phyloP scores from a whole-genome alignment of 345 rosid genomes.

The Boechera stricta region DNA sequence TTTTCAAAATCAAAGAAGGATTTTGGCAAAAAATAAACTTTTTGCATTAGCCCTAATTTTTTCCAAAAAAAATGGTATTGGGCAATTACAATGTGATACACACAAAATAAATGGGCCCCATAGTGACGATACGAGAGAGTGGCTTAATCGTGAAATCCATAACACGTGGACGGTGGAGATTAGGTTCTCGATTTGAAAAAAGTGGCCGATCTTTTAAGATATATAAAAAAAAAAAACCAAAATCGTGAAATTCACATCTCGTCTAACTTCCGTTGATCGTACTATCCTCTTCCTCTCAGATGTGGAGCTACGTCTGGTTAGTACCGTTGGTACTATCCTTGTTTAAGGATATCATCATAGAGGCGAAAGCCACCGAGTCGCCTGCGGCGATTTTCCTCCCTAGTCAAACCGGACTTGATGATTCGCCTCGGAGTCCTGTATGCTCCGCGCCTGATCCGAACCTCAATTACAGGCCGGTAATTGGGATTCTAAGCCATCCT shows the following conservation, averaged over 20 bases:
- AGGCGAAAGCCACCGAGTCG: constrained; percentile 21
- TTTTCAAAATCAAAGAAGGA: too few species aligned
- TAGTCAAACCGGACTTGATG: constrained; percentile 36
- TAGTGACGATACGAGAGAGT: too few species aligned
- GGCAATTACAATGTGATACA: too few species aligned
- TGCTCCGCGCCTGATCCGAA: constrained; percentile 59
- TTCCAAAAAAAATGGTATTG: too few species aligned
- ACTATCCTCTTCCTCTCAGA: constrained; percentile 7
- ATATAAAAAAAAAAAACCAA: neutral
- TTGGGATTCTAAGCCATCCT: constrained; percentile 83
- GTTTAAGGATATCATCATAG: neutral
- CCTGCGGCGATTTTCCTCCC: constrained; percentile 52
- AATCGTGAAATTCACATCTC: constrained; percentile 8
- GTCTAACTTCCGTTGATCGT: neutral
- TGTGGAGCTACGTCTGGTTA: constrained; percentile 35
- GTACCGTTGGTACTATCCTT: constrained; percentile 1
- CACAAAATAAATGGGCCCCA: too few species aligned
- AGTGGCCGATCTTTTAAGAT: too few species aligned
- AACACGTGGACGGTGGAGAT: neutral
- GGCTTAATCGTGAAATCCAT: neutral
- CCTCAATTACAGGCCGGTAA: constrained; percentile 77
- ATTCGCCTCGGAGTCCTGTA: constrained; percentile 29
- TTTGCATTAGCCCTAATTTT: too few species aligned
- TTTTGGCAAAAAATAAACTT: too few species aligned
- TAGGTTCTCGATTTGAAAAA: too few species aligned